Base-by-base conservation (phyloP, 306 rosid species). In the Cicer chorassanicum region DNA sequence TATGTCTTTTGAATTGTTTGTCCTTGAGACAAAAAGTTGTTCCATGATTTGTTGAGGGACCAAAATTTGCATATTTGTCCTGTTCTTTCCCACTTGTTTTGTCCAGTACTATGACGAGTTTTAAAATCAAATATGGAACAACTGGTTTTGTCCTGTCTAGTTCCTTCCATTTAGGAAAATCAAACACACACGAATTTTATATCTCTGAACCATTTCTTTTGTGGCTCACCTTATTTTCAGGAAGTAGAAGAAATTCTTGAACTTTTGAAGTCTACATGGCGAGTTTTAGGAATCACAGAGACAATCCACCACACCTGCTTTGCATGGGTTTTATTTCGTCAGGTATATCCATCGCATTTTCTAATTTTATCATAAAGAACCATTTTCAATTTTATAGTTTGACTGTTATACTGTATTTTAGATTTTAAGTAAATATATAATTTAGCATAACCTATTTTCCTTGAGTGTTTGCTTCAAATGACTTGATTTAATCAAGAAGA, bases 321-420 rank as follows among this genome's bases (percentile, higher is more conserved):
- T 88, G 94, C 95, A 76, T 94, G 99, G 99, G 96, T 94, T 71
- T 82, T 94, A 75, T 92, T 92, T 82, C 97, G 96, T 61, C 99
- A 94, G 97, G 99, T 94, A 84, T 65, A 74, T 13, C 49, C 54
- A 10, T 43, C 42, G 54, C 71, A 68, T 59, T 65, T 57, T 74
- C 61, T 55, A 50, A 42, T 62, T 59, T 50, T 68, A 42, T 65
- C 24, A 59, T 53, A 3, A 77, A 51, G 6, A 68, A 46, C 38
- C 38, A 76, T 38, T 54, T 50, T 48, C 64, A 65, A 49, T 68
- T 66, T 39, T 73, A 4, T 19, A 9, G 69, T 71, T 70, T 62
- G 69, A 66, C 70, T 66, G 49, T 54, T 42, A 40, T 66, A 21
- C 56, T 54, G 9, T 69, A 77, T 57, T 68, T 4, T 29, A 29